phyloP scores from a whole-genome alignment of 2,329 filamentous ascomycete species.

The Anthostomella pinea region DNA sequence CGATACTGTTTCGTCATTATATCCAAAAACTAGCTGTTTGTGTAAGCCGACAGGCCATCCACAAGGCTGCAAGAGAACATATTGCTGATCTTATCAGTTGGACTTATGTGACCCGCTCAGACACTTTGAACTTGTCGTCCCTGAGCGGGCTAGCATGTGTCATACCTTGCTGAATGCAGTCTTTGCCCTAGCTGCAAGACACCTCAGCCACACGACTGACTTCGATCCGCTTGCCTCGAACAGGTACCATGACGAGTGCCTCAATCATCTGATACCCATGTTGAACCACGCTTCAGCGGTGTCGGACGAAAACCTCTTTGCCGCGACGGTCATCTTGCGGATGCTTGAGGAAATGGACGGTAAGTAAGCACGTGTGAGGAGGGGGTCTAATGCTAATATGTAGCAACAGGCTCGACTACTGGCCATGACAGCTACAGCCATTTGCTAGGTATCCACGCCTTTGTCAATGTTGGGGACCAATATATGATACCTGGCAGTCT shows the following conservation, averaged over 20 bases:
- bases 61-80: neutral
- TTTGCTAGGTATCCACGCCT: conserved; percentile 44
- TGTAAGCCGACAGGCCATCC: conserved; percentile 23
- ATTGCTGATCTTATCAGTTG: conserved; percentile 25
- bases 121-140: conserved; percentile 54
- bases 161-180: conserved; percentile 55
- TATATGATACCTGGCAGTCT: conserved; percentile 40
- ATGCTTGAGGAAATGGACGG: conserved; percentile 48
- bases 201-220: conserved; percentile 46
- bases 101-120: conserved; percentile 32
- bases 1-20: conserved; percentile 35
- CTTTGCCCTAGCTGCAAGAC: conserved; percentile 53
- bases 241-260: conserved; percentile 52
- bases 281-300: conserved; percentile 38
- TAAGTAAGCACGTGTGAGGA: conserved; percentile 20
- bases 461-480: conserved; percentile 41
- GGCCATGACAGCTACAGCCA: conserved; percentile 47
- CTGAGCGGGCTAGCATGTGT: conserved; percentile 48
- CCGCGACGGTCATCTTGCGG: conserved; percentile 49
- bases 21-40: conserved; percentile 35
- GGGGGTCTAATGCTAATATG: too few relatives aligned
- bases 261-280: conserved; percentile 48
- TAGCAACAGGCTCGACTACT: conserved; percentile 35
- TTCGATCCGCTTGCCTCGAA: conserved; percentile 50
- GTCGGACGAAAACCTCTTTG: conserved; percentile 51